Evolutionary conservation across 1,284 basidiomycete genomes (phyloP).

Genomic region (Rhodotorula sp.): DNA sequence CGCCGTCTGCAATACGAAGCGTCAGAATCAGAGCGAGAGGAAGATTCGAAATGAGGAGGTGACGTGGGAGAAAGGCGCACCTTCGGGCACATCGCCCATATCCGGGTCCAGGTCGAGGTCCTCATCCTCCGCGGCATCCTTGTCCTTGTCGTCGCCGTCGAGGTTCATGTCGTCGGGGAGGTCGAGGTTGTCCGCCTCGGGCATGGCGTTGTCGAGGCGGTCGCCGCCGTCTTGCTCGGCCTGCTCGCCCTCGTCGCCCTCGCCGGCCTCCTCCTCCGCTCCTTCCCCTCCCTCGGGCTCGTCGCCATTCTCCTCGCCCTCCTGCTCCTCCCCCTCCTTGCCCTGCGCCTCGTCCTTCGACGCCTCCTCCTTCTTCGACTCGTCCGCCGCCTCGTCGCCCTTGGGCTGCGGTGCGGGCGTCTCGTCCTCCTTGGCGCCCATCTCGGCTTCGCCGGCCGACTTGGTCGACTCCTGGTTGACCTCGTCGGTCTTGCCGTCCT

Average conservation of each 20-base stretch:
- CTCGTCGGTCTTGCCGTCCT: constrained; percentile 53
- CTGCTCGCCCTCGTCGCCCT: constrained; percentile 55
- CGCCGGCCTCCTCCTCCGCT: constrained; percentile 49
- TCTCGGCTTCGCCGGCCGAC: constrained; percentile 64
- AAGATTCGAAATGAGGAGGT: too few relatives aligned
- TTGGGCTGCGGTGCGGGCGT: constrained; percentile 55
- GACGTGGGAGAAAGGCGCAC: constrained; percentile 6
- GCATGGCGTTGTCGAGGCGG: constrained; percentile 69
- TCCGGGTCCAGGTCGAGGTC: constrained; percentile 43
- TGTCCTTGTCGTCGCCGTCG: constrained; percentile 47
- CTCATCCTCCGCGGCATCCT: constrained; percentile 39
- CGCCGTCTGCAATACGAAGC: constrained; percentile 25
- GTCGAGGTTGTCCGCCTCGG: constrained; percentile 75
- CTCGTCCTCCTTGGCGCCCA: constrained; percentile 70
- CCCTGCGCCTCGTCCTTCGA: constrained; percentile 52
- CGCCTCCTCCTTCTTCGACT: constrained; percentile 51
- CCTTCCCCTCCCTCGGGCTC: constrained; percentile 49
- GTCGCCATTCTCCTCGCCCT: constrained; percentile 47
- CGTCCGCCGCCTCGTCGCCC: constrained; percentile 59
- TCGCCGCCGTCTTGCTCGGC: constrained; percentile 59
- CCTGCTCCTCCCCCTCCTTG: constrained; percentile 49
- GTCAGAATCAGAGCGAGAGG: background rate
- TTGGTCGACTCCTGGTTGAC: constrained; percentile 61
- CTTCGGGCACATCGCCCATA: constrained; percentile 42
- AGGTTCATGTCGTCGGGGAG: constrained; percentile 80